A percentile compares a stretch with the other conserved stretches of the same genome.
These are phyloP conservation scores for Aaosphaeria pasadenensis DNA, from an alignment of 2,329 filamentous ascomycete genomes.

Conservation along the genomic window DNA sequence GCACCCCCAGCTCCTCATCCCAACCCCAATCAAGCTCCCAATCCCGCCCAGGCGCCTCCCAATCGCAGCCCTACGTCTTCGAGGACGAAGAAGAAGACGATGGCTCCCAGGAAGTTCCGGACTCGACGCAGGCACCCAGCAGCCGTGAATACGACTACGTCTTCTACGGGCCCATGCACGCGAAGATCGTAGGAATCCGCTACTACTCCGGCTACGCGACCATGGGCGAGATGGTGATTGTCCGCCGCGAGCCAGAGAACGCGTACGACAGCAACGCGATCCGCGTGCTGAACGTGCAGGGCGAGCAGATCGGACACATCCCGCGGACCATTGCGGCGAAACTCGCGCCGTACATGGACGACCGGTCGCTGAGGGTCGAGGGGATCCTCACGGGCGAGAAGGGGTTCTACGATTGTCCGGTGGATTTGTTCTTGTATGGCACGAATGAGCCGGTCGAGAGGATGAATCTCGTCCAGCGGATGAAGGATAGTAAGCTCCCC, in stretches of 20 bases:
- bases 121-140: constrained; percentile 14
- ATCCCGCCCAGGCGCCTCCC: constrained; percentile 19
- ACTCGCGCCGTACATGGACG: constrained; percentile 65
- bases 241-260: constrained; percentile 64
- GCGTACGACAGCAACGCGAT: constrained; percentile 64
- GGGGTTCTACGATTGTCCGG: constrained; percentile 67
- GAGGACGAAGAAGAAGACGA: constrained; percentile 26
- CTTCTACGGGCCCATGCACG: constrained; percentile 39
- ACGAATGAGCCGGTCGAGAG: constrained; percentile 55
- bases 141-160: constrained; percentile 20
- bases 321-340: constrained; percentile 66
- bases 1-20: background rate
- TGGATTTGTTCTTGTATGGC: constrained; percentile 68
- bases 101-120: constrained; percentile 22
- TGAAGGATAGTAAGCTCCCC: constrained; percentile 66
- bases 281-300: constrained; percentile 72
- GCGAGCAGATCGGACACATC: constrained; percentile 75
- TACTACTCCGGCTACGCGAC: constrained; percentile 36
- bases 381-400: constrained; percentile 67
- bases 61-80: constrained; percentile 22
- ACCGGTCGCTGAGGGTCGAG: constrained; percentile 60
- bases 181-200: constrained; percentile 56
- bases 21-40: constrained; percentile 4
- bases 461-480: constrained; percentile 54
- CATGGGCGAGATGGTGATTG: constrained; percentile 30